Evolutionary conservation across 768 basidiomycete genomes (phyloP).

Genomic region (Rubroboletus pulcherrimus): DNA sequence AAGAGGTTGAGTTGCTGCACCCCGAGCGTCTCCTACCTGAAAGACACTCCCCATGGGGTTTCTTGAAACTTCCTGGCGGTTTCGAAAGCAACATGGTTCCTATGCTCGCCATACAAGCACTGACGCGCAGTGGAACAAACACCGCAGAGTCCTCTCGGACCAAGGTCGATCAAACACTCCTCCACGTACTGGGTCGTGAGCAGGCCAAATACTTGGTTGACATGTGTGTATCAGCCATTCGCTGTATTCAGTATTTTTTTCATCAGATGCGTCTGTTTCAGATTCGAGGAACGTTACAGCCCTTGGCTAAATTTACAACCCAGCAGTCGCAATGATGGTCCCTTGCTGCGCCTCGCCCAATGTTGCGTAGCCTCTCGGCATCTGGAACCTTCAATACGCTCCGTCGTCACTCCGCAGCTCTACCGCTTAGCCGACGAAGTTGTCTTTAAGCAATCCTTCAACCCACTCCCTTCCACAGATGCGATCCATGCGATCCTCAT

Average conservation of each 20-base stretch:
- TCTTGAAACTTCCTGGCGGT: slow-evolving; percentile 35
- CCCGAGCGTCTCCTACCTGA: slow-evolving; percentile 37
- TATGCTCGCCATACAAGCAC: slow-evolving; percentile 43
- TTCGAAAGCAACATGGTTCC: slow-evolving; percentile 44
- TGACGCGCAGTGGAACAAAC: slow-evolving; percentile 30
- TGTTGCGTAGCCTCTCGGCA: slow-evolving; percentile 47
- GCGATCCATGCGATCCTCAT: slow-evolving; percentile 40
- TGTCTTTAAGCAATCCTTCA: slow-evolving; percentile 39
- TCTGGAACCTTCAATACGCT: slow-evolving; percentile 34
- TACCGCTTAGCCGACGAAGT: slow-evolving; percentile 40
- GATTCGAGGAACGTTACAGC: slow-evolving; percentile 41
- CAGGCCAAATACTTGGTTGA: slow-evolving; percentile 38
- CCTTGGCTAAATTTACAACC: slow-evolving; percentile 44
- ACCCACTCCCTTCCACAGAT: slow-evolving; percentile 39
- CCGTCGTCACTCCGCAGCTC: slow-evolving; percentile 37
- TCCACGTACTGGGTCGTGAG: slow-evolving; percentile 32
- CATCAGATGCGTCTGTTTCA: slow-evolving; percentile 10
- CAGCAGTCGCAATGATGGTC: slow-evolving; percentile 25
- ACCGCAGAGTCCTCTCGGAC: slow-evolving; percentile 18
- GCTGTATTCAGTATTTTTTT: neutral
- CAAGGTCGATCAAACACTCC: slow-evolving; percentile 27
- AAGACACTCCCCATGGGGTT: slow-evolving; percentile 36
- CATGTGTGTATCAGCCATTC: slow-evolving; percentile 28
- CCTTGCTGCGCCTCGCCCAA: slow-evolving; percentile 41
- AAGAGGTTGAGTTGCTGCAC: slow-evolving; percentile 31